Evolutionary conservation across 2,329 filamentous ascomycete species (phyloP).

Genomic region (Neonectria magnoliae): DNA sequence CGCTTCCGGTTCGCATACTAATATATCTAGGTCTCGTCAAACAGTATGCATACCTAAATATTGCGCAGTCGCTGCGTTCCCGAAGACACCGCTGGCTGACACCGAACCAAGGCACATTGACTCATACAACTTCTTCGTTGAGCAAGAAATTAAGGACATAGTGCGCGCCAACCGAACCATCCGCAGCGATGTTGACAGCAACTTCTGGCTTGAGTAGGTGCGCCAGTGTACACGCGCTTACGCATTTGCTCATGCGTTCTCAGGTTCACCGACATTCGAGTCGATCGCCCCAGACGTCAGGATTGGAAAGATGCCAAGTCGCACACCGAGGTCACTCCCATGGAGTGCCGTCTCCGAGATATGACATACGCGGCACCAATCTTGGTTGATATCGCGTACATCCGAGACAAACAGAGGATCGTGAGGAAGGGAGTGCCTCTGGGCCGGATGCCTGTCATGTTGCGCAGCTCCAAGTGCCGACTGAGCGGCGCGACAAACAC

Average conservation of each 20-base stretch:
- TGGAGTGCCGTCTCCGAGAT: slow-evolving; percentile 95
- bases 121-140: slow-evolving; percentile 98
- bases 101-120: slow-evolving; percentile 75
- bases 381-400: slow-evolving; percentile 90
- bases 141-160: slow-evolving; percentile 96
- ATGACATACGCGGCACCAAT: slow-evolving; percentile 99
- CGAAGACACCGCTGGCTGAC: slow-evolving; percentile 24
- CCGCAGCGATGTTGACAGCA: slow-evolving; percentile 89
- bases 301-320: slow-evolving; percentile 78
- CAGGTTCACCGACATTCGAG: slow-evolving; percentile 85
- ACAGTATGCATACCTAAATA: slow-evolving; percentile 63
- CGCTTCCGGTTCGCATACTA: slow-evolving; percentile 31
- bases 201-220: slow-evolving; percentile 82
- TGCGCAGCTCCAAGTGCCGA: slow-evolving; percentile 93
- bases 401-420: slow-evolving; percentile 80
- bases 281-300: slow-evolving; percentile 81
- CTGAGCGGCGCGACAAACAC: slow-evolving; percentile 84
- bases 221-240: slow-evolving; percentile 26
- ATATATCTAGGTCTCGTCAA: slow-evolving; percentile 76
- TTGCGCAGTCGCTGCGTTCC: background rate
- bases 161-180: slow-evolving; percentile 90
- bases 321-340: slow-evolving; percentile 83
- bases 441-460: slow-evolving; percentile 94
- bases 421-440: slow-evolving; percentile 82
- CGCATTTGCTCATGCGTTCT: slow-evolving; percentile 33